These are phyloP conservation scores for Cystobasidiaceae sp. DNA, from an alignment of 1,284 basidiomycete species.

Conservation along the genomic window DNA sequence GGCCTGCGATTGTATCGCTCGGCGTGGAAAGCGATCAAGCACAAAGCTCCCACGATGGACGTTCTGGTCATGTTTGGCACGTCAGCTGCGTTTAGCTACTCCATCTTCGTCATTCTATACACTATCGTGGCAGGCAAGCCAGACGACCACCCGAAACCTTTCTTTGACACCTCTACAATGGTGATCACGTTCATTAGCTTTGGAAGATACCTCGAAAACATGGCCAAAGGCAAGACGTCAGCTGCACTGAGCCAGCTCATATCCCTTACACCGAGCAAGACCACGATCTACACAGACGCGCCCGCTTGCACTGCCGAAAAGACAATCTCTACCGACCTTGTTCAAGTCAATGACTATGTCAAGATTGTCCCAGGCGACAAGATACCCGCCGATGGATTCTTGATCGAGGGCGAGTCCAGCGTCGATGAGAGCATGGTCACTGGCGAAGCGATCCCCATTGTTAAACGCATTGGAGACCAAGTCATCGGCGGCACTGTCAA, in stretches of 20 bases:
- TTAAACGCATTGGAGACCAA: constrained; percentile 71
- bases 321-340: constrained; percentile 85
- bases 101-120: constrained; percentile 64
- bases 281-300: constrained; percentile 83
- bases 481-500: constrained; percentile 98
- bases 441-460: constrained; percentile 85
- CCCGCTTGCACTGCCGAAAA: constrained; percentile 75
- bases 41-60: constrained; percentile 80
- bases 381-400: constrained; percentile 89
- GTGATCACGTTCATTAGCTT: constrained; percentile 94
- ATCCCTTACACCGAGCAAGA: constrained; percentile 88
- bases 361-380: constrained; percentile 96
- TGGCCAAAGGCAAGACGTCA: constrained; percentile 93
- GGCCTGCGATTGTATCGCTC: constrained; percentile 81
- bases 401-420: constrained; percentile 75
- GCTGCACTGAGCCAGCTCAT: constrained; percentile 94
- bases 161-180: constrained; percentile 99
- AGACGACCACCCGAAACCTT: constrained; percentile 74
- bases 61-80: constrained; percentile 95
- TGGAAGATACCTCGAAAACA: constrained; percentile 91
- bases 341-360: constrained; percentile 88
- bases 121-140: constrained; percentile 52
- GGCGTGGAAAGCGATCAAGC: constrained; percentile 84
- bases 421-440: constrained; percentile 97
- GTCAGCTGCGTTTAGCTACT: constrained; percentile 88